A percentile compares a stretch with the other conserved stretches of the same genome.
Conservation (phyloP, 768 basidiomycete genomes). For the Pleurotus ostreatus region DNA sequence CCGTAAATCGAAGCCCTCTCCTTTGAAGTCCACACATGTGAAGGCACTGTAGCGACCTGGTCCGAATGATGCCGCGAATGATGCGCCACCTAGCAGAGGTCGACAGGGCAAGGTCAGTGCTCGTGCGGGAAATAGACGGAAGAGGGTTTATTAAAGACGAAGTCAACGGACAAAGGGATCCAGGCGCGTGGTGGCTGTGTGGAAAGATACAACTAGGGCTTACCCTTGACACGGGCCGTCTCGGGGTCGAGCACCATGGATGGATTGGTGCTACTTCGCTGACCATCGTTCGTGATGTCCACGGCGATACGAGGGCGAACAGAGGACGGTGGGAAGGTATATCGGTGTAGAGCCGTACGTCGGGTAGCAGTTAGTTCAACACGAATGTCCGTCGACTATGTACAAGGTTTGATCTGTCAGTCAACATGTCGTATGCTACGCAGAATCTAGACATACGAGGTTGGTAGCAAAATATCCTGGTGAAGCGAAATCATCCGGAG, state of each 20-base stretch:
- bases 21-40: conserved; percentile 59
- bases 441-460: conserved; percentile 30
- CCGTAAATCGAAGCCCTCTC: conserved; percentile 41
- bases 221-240: conserved; percentile 48
- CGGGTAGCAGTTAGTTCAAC: conserved; percentile 60
- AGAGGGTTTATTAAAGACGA: not conserved
- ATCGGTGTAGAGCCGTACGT: conserved; percentile 56
- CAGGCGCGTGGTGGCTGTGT: not conserved
- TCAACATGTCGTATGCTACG: not conserved
- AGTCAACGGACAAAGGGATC: not conserved
- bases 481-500: conserved; percentile 56
- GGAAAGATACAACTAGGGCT: not conserved
- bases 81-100: conserved; percentile 18
- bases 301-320: conserved; percentile 48
- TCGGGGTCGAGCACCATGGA: conserved; percentile 42
- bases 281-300: conserved; percentile 62
- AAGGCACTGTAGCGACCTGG: conserved; percentile 54
- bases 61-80: conserved; percentile 56
- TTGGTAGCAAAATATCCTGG: conserved; percentile 67
- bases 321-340: conserved; percentile 48
- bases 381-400: conserved; percentile 49
- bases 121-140: not conserved
- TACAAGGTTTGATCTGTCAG: too few species aligned
- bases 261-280: conserved; percentile 45
- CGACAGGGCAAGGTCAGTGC: not conserved